phyloP scores from a whole-genome alignment of 352 stramenopile genomes.

The Phytophthora rubi region DNA sequence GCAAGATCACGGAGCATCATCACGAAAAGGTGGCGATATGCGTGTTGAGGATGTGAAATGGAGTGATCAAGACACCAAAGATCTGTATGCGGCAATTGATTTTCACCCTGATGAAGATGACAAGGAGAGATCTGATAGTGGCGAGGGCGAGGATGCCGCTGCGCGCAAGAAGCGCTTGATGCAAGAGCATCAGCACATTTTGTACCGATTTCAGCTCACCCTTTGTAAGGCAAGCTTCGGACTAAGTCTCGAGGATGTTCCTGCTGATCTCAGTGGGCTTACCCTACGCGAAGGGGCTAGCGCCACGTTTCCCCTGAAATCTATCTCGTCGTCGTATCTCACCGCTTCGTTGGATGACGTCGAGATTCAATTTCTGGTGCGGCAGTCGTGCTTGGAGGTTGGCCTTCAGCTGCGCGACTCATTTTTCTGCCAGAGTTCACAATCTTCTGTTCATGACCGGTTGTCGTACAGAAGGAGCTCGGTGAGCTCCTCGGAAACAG shows the following conservation, averaged over 20 bases:
- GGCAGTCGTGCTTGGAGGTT: slow-evolving; percentile 68
- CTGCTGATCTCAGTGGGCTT: slow-evolving; percentile 17
- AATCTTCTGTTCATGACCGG: slow-evolving; percentile 20
- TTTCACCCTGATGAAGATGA: slow-evolving; percentile 64
- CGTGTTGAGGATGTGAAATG: slow-evolving; percentile 67
- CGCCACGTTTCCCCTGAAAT: slow-evolving; percentile 4
- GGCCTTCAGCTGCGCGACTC: slow-evolving; percentile 73
- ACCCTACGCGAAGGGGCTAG: slow-evolving; percentile 17
- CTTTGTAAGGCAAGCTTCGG: slow-evolving; percentile 62
- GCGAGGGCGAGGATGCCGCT: slow-evolving; percentile 29
- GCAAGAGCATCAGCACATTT: slow-evolving; percentile 69
- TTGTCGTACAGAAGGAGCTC: slow-evolving; percentile 24
- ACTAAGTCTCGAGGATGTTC: slow-evolving; percentile 51
- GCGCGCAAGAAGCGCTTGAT: slow-evolving; percentile 29
- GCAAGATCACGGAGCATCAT: slow-evolving; percentile 6
- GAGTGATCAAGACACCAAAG: slow-evolving; percentile 86
- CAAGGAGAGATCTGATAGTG: slow-evolving; percentile 32
- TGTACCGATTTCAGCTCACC: slow-evolving; percentile 79
- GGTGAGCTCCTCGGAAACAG: slow-evolving; percentile 33
- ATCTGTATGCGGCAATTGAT: slow-evolving; percentile 83
- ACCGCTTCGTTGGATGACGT: slow-evolving; percentile 70
- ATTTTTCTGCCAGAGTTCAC: slow-evolving; percentile 57
- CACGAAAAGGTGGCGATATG: slow-evolving; percentile 18
- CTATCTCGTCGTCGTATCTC: slow-evolving; percentile 33
- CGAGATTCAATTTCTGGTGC: slow-evolving; percentile 76